These are phyloP conservation scores for Alternaria triticina DNA, from an alignment of 2,329 filamentous ascomycete genomes.

Conservation along the genomic window DNA sequence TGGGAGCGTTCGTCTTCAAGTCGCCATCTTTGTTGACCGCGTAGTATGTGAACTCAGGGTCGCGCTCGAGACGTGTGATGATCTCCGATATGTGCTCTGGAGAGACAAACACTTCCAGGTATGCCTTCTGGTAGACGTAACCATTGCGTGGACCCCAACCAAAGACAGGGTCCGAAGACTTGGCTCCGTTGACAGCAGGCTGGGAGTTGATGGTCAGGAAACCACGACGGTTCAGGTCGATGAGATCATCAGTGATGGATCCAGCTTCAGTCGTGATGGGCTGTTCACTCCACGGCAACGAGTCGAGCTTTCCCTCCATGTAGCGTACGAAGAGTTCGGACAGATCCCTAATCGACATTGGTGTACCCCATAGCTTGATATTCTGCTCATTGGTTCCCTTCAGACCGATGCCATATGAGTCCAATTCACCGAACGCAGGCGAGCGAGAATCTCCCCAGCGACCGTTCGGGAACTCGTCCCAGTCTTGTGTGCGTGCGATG, in stretches of 20 bases:
- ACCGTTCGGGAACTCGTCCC: constrained; percentile 99
- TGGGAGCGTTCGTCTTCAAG: constrained; percentile 81
- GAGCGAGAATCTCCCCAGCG: constrained; percentile 98
- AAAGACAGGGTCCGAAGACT: constrained; percentile 83
- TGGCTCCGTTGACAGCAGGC: constrained; percentile 88
- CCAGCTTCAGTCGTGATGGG: constrained; percentile 84
- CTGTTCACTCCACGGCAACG: constrained; percentile 92
- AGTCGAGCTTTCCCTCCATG: constrained; percentile 78
- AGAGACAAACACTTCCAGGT: constrained; percentile 88
- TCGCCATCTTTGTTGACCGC: constrained; percentile 84
- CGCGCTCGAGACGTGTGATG: constrained; percentile 75
- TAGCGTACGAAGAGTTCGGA: constrained; percentile 85
- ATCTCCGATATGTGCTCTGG: constrained; percentile 80
- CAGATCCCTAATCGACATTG: constrained; percentile 78
- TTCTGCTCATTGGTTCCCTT: constrained; percentile 97
- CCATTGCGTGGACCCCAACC: constrained; percentile 96
- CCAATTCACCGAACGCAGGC: constrained; percentile 92
- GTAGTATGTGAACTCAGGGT: constrained; percentile 90
- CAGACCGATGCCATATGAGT: constrained; percentile 91
- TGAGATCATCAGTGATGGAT: constrained; percentile 75
- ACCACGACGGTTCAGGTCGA: constrained; percentile 83
- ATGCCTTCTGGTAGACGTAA: constrained; percentile 98
- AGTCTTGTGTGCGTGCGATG: constrained; percentile 92
- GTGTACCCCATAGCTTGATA: constrained; percentile 91
- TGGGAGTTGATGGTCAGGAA: constrained; percentile 97